A percentile compares a stretch with the other conserved stretches of the same genome.
Evolutionary conservation across 2,329 filamentous ascomycete species (phyloP).

Genomic region (Aureobasidium sp.): DNA sequence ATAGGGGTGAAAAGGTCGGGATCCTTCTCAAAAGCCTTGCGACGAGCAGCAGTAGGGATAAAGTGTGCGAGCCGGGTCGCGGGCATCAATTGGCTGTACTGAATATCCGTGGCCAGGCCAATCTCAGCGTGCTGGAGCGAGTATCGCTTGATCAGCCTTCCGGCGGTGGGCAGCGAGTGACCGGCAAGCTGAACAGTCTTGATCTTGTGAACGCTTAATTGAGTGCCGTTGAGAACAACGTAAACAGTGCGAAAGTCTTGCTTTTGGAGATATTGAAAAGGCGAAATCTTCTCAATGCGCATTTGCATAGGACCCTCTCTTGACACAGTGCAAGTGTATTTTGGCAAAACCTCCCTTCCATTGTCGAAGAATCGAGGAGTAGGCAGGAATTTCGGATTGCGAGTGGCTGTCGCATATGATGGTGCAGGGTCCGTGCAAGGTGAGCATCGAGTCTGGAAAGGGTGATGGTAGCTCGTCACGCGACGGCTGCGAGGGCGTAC

Average conservation of each 20-base stretch:
- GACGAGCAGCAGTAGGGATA: constrained; percentile 33
- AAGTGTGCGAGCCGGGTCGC: constrained; percentile 41
- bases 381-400: constrained; percentile 17
- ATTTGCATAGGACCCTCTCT: constrained; percentile 27
- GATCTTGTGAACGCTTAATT: constrained; percentile 57
- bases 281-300: constrained; percentile 29
- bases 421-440: constrained; percentile 27
- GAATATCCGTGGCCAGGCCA: constrained; percentile 65
- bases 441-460: constrained; percentile 29
- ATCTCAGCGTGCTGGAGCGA: constrained; percentile 69
- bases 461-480: constrained; percentile 28
- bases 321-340: constrained; percentile 29
- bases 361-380: constrained; percentile 17
- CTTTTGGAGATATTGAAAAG: constrained; percentile 24
- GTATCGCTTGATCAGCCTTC: constrained; percentile 58
- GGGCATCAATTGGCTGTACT: constrained; percentile 46
- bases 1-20: constrained; percentile 40
- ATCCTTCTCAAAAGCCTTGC: constrained; percentile 39
- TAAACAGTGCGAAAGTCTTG: constrained; percentile 42
- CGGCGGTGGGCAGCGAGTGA: constrained; percentile 36
- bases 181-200: constrained; percentile 41
- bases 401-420: constrained; percentile 24
- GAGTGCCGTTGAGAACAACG: constrained; percentile 60
- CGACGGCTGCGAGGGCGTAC: background rate
- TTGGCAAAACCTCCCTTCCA: constrained; percentile 26